phyloP scores from a whole-genome alignment of 768 basidiomycete genomes.

The Amanita rimosa region DNA sequence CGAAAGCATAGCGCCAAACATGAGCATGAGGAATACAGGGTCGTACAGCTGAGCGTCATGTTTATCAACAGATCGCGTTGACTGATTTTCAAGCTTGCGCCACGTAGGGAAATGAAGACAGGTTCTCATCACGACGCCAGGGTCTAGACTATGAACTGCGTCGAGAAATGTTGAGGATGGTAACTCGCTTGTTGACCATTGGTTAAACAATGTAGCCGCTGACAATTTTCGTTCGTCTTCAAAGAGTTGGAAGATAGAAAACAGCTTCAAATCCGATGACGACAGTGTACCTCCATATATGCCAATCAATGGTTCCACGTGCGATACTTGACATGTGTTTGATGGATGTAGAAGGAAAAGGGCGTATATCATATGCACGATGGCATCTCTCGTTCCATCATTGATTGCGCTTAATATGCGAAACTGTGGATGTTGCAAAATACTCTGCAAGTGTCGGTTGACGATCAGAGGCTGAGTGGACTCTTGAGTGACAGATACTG shows the following conservation, averaged over 20 bases:
- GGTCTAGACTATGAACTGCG: conserved; percentile 60
- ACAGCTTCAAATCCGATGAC: conserved; percentile 47
- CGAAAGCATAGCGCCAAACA: conserved; percentile 56
- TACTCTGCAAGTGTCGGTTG: conserved; percentile 65
- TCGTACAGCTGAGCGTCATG: conserved; percentile 54
- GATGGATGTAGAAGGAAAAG: conserved; percentile 70
- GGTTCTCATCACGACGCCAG: conserved; percentile 55
- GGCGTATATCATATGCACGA: conserved; percentile 45
- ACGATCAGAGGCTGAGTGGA: conserved; percentile 48
- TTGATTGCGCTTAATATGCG: conserved; percentile 27
- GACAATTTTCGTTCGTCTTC: conserved; percentile 61
- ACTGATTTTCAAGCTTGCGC: conserved; percentile 36
- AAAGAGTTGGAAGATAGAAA: conserved; percentile 72
- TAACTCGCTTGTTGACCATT: conserved; percentile 49
- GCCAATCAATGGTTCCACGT: conserved; percentile 64
- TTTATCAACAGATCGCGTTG: conserved; percentile 12
- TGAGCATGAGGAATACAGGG: conserved; percentile 60
- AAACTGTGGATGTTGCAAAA: conserved; percentile 63
- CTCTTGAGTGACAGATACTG: background rate
- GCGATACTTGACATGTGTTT: conserved; percentile 79
- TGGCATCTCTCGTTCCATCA: conserved; percentile 27
- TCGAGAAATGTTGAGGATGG: conserved; percentile 43
- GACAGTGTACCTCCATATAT: conserved; percentile 73
- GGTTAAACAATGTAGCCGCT: conserved; percentile 44
- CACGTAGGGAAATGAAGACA: conserved; percentile 62